Evolutionary conservation across 1,139 yeast species (phyloP).

Genomic region (Candida frijolesensis): DNA sequence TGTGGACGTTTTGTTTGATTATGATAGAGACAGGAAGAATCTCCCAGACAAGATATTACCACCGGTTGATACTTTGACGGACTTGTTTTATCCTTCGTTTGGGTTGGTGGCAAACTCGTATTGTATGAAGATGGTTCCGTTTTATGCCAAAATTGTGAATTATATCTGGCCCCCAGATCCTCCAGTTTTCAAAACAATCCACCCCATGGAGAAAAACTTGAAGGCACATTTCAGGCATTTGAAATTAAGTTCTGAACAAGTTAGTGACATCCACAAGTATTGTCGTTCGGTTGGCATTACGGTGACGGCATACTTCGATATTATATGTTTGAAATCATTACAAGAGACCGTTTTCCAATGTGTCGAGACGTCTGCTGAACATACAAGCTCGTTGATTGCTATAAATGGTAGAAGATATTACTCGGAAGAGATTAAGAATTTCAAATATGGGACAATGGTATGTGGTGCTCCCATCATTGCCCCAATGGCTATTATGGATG

Average conservation of each 20-base stretch:
- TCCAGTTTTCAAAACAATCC: conserved; percentile 18
- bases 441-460: conserved; percentile 24
- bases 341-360: conserved; percentile 24
- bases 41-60: conserved; percentile 14
- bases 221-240: conserved; percentile 20
- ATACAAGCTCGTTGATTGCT: conserved; percentile 21
- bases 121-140: conserved; percentile 13
- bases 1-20: conserved; percentile 14
- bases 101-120: conserved; percentile 7
- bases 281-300: conserved; percentile 26
- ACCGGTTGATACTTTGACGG: conserved; percentile 16
- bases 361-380: conserved; percentile 13
- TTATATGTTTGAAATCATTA: conserved; percentile 23
- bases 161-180: conserved; percentile 14
- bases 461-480: conserved; percentile 19
- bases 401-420: conserved; percentile 32
- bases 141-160: conserved; percentile 7
- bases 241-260: conserved; percentile 17
- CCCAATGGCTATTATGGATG: conserved; percentile 14
- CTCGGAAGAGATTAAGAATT: conserved; percentile 19
- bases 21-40: conserved; percentile 11
- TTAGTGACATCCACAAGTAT: conserved; percentile 15
- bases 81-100: conserved; percentile 16
- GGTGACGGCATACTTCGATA: conserved; percentile 29
- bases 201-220: conserved; percentile 14